These are phyloP conservation scores for Lepiota venenata DNA, from an alignment of 768 basidiomycete genomes.

Conservation along the genomic window DNA sequence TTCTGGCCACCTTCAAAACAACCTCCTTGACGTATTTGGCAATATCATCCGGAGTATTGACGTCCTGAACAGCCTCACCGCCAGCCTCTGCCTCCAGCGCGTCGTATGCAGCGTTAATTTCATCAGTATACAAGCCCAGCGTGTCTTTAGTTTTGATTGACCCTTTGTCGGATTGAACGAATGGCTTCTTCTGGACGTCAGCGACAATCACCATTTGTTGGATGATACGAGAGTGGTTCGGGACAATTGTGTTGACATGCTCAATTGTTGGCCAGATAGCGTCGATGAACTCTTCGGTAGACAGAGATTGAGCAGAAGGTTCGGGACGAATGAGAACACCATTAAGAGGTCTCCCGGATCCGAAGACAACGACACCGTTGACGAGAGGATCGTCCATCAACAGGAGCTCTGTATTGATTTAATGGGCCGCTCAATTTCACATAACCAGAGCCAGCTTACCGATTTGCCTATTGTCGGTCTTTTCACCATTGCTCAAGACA, in stretches of 20 bases:
- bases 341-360: slow-evolving; percentile 19
- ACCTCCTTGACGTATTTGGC: background rate
- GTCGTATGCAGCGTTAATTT: slow-evolving; percentile 24
- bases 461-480: slow-evolving; percentile 25
- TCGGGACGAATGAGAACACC: slow-evolving; percentile 19
- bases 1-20: background rate
- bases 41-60: slow-evolving; percentile 10
- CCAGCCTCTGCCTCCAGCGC: slow-evolving; percentile 8
- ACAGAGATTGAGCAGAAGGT: background rate
- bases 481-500: slow-evolving; percentile 27
- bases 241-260: slow-evolving; percentile 20
- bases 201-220: slow-evolving; percentile 22
- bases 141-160: slow-evolving; percentile 19
- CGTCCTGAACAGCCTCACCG: background rate
- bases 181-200: slow-evolving; percentile 14
- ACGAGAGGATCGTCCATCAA: slow-evolving; percentile 18
- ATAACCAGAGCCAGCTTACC: slow-evolving; percentile 11
- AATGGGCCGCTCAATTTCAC: no score
- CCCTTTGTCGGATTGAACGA: slow-evolving; percentile 22
- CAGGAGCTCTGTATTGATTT: slow-evolving; percentile 15
- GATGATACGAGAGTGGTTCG: slow-evolving; percentile 24
- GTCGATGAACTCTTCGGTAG: slow-evolving; percentile 13
- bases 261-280: slow-evolving; percentile 21
- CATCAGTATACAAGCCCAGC: slow-evolving; percentile 18
- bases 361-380: slow-evolving; percentile 19